Base-by-base conservation (phyloP, 257 asterid species). In the Forsythia suspensa region DNA sequence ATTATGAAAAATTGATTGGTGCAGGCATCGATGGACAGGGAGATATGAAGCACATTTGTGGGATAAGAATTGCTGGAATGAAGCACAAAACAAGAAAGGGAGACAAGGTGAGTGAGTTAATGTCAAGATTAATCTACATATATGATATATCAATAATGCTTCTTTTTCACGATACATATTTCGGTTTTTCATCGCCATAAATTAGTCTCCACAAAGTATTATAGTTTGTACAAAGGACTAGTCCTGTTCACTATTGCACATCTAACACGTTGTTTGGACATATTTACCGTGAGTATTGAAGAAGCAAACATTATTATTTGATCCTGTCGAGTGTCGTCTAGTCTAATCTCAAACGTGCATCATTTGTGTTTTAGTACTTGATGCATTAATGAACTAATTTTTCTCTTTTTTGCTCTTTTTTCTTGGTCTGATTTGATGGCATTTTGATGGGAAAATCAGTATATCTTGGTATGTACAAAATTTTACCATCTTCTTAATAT, bases 41-140 rank as follows among this genome's bases (percentile, higher is more conserved):
- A 83, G 98, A 80, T 94, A 87, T 66, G 98, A 94, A 77, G 98
- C 98, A 51, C 98, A 94, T 82, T 87, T 94, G 86, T 94, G 98
- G 98, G 98, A 94, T 75, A 94, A 94, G 87, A 91, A 90, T 51
- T 94, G 97, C 84, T 94, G 98, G 98, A 94, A 94, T 85, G 96
- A 90, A 80, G 83, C 97, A 76, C 98, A 94, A 24, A 94, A 89
- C 89, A 94, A 94, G 95, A 94, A 94, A 84, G 98, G 98, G 79
- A 90, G 97, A 94, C 98, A 94, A 91, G 97, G 97, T 93, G 40
- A 63, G 39, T 9, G 5, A 63, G 8, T 10, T 6, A 43, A 6
- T 9, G 11, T 59, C 67, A 59, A n/a, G 4, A n/a, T 55, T 13
- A 48, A 48, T 55, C 24, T n/a, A 4, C 16, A 18, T 57, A 20